These are phyloP conservation scores for Magnaporthiopsis incrustans DNA, from an alignment of 2,329 filamentous ascomycete species.

Conservation along the genomic window DNA sequence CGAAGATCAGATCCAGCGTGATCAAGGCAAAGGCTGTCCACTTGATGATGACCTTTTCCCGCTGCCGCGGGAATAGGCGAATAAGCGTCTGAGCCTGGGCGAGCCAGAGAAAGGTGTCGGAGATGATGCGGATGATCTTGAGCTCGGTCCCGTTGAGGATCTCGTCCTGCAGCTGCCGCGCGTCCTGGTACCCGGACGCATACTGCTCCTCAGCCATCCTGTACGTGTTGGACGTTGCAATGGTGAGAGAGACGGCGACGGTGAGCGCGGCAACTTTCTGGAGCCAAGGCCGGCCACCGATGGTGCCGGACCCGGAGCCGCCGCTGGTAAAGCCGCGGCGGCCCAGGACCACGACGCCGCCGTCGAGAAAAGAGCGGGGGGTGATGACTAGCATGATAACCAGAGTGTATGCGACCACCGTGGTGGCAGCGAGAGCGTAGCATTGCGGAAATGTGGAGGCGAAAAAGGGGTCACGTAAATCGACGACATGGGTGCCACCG, in stretches of 20 bases:
- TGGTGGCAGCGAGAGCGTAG: slow-evolving; percentile 87
- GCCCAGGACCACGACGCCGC: slow-evolving; percentile 73
- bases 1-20: slow-evolving; percentile 82
- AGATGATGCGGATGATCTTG: slow-evolving; percentile 84
- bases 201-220: slow-evolving; percentile 78
- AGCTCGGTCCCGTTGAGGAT: slow-evolving; percentile 82
- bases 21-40: slow-evolving; percentile 96
- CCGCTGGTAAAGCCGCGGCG: slow-evolving; percentile 79
- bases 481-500: slow-evolving; percentile 40
- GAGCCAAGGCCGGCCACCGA: slow-evolving; percentile 87
- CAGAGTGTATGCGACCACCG: slow-evolving; percentile 83
- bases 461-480: slow-evolving; percentile 82
- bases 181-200: slow-evolving; percentile 69
- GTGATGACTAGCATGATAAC: slow-evolving; percentile 92
- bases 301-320: slow-evolving; percentile 69
- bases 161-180: slow-evolving; percentile 61
- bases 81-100: slow-evolving; percentile 96
- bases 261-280: slow-evolving; percentile 74
- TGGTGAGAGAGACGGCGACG: slow-evolving; percentile 78
- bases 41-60: slow-evolving; percentile 97
- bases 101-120: slow-evolving; percentile 93
- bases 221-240: slow-evolving; percentile 89
- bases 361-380: slow-evolving; percentile 86
- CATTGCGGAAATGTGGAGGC: slow-evolving; percentile 87
- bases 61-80: slow-evolving; percentile 87